A percentile compares a stretch with the other conserved stretches of the same genome.
Evolutionary conservation across 1,284 basidiomycete species (phyloP).

Genomic region (Ceratobasidium sp.): DNA sequence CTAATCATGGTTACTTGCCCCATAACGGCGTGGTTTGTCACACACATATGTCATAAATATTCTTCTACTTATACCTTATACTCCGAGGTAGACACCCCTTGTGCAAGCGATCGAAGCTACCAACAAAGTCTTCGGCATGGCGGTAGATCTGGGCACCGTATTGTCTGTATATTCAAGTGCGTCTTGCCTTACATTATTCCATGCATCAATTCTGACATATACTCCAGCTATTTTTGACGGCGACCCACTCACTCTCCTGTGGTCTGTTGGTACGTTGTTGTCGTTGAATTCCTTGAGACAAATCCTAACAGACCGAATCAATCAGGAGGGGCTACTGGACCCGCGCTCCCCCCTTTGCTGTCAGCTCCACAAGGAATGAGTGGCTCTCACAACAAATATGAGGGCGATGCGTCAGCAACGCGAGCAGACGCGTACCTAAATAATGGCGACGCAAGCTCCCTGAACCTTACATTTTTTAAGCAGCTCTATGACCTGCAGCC

Average conservation of each 20-base stretch:
- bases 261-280: constrained; percentile 21
- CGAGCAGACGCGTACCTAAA: constrained; percentile 32
- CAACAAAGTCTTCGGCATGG: constrained; percentile 33
- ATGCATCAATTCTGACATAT: background rate
- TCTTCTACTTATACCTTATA: background rate
- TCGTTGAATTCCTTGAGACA: background rate
- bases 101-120: background rate
- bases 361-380: constrained; percentile 33
- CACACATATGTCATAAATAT: background rate
- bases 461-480: constrained; percentile 14
- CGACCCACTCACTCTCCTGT: background rate
- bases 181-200: background rate
- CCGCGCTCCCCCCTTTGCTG: background rate
- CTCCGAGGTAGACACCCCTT: background rate
- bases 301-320: background rate
- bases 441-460: constrained; percentile 17
- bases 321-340: constrained; percentile 23
- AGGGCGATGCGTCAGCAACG: constrained; percentile 37
- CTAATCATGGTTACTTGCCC: constrained; percentile 26
- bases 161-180: background rate
- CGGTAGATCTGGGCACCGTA: background rate
- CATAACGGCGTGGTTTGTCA: constrained; percentile 28
- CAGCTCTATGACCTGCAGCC: constrained; percentile 27
- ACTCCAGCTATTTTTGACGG: constrained; percentile 13
- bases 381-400: constrained; percentile 27